Evolutionary conservation across 2,329 filamentous ascomycete genomes (phyloP).

Genomic region (Peltaster fructicola): DNA sequence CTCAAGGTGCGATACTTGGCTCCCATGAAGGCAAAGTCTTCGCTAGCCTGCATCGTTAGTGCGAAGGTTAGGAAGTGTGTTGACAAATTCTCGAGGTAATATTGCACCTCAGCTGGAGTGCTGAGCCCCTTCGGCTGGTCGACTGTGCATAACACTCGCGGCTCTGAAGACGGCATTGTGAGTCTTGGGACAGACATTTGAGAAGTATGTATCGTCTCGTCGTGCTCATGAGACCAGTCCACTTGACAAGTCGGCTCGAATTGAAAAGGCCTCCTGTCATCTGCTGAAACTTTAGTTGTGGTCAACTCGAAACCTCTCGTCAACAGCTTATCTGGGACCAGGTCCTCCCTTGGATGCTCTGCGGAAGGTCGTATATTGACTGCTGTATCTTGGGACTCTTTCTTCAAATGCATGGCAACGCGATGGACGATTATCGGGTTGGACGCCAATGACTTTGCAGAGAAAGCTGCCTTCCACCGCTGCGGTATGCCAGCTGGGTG

Average conservation of each 20-base stretch:
- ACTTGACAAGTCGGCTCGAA: constrained; percentile 62
- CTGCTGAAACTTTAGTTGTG: constrained; percentile 58
- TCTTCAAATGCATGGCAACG: constrained; percentile 43
- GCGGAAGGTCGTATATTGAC: constrained; percentile 25
- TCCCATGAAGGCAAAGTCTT: constrained; percentile 85
- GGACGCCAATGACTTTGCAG: constrained; percentile 56
- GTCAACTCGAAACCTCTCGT: constrained; percentile 30
- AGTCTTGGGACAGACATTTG: constrained; percentile 63
- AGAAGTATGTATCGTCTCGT: constrained; percentile 33
- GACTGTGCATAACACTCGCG: constrained; percentile 49
- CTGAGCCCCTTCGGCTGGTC: constrained; percentile 3
- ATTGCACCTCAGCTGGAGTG: constrained; percentile 31
- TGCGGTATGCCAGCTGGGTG: constrained; percentile 49
- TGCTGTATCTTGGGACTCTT: constrained; percentile 42
- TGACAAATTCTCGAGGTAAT: constrained; percentile 82
- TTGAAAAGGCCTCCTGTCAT: constrained; percentile 60
- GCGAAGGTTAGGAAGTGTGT: constrained; percentile 90
- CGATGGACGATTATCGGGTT: constrained; percentile 45
- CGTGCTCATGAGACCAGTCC: constrained; percentile 49
- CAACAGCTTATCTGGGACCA: constrained; percentile 5
- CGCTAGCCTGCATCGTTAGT: constrained; percentile 76
- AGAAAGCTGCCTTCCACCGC: constrained; percentile 60
- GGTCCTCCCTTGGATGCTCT: constrained; percentile 4
- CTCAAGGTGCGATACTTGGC: constrained; percentile 66
- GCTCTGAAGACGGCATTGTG: constrained; percentile 64